Base-by-base conservation (phyloP, 2,329 filamentous ascomycete species). In the Aplosporella prunicola region DNA sequence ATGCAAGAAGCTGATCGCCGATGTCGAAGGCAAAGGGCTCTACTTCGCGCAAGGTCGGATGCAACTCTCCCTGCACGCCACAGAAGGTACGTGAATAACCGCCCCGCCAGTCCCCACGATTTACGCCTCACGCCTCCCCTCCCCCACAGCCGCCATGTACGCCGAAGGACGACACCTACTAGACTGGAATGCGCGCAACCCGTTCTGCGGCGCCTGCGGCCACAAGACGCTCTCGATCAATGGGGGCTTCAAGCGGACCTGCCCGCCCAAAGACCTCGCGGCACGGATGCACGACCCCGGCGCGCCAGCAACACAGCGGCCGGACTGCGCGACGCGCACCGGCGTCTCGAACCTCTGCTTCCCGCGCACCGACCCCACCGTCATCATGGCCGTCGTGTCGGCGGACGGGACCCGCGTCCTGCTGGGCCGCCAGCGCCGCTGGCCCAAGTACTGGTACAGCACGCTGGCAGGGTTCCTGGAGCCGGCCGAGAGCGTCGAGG, bases 141-240 rank as follows among this genome's bases (percentile, higher is more conserved):
- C 38, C 9, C 38, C 25, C 11, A 35, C 44, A 91, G 91, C 88
- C 42, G 86, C 88, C 33, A 82, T 94, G 30, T 94, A 87, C 49
- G 89, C 86, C 10, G 85, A 94, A 61, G 84, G 87, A 6, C 79
- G 89, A 39, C 82, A 87, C 30, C 70, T 95, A 17, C 68, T 93
- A 23, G 91, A 96, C 65, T 98, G 91, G 91, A 96, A 98, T 63
- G 71, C 71, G 17, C 82, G 89, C 35, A 94, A 93, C 62, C 82
- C 81, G 20, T 98, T 86, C 69, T 98, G 91, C 60, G 87, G 79
- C 20, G 80, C 81, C 39, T 98, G 91, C 61, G 89, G 91, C 22
- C 74, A 83, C 52, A 77, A 74, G 16, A 96, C 87, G 0, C 66
- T 95, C 43, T 82, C 80, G 13, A 69, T 84, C 17, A 80, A 88